Conservation (phyloP, 1,139 yeast species). For the Lodderomyces margitis region DNA sequence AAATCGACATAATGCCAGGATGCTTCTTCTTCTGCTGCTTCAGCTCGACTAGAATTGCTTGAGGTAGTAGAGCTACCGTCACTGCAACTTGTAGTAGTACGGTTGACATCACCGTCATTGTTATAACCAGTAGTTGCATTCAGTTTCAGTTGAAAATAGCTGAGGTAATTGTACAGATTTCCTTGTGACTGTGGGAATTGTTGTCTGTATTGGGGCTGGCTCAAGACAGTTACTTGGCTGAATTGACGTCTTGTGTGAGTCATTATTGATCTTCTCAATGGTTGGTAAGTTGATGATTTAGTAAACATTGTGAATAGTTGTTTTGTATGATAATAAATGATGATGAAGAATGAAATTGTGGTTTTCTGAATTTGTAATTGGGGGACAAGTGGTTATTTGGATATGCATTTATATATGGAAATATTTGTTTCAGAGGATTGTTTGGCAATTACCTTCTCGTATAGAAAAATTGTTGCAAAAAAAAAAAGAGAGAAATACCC, state of each 20-base stretch:
- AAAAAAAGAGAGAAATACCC: conserved; percentile 2
- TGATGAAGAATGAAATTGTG: background rate
- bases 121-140: background rate
- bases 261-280: background rate
- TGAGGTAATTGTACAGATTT: background rate
- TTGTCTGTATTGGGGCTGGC: background rate
- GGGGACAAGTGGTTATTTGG: background rate
- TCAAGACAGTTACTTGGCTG: background rate
- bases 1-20: conserved; percentile 17
- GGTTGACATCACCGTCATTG: too few species aligned
- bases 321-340: background rate
- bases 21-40: background rate
- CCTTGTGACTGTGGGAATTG: background rate
- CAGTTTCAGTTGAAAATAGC: background rate
- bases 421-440: background rate
- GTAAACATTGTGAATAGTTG: background rate
- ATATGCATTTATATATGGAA: background rate
- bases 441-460: background rate
- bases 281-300: background rate
- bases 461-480: conserved; percentile 4
- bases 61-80: background rate
- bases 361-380: background rate
- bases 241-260: background rate
- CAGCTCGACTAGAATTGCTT: background rate
- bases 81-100: too few species aligned